Conservation (phyloP, 768 basidiomycete genomes). For the Tricholoma saponaceum region DNA sequence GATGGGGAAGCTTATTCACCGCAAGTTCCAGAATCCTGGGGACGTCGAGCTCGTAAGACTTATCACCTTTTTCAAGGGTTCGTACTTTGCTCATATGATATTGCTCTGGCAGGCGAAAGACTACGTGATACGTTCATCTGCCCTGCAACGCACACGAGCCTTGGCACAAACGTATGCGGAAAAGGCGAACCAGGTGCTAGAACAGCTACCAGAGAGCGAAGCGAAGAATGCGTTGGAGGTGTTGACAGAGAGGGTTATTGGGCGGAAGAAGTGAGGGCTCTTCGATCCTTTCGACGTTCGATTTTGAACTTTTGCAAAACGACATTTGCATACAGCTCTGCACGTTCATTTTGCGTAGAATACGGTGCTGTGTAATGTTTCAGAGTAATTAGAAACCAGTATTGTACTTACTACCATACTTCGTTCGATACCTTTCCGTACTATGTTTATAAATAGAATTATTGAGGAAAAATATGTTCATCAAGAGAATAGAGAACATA, state of each 20-base stretch:
- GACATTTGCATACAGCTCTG: constrained; percentile 23
- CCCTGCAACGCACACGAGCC: constrained; percentile 74
- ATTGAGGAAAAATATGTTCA: no score
- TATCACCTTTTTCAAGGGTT: no score
- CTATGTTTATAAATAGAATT: no score
- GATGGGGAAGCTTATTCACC: constrained; percentile 79
- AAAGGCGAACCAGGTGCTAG: constrained; percentile 72
- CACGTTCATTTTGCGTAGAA: no score
- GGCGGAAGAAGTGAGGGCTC: constrained; percentile 30
- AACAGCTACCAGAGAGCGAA: constrained; percentile 74
- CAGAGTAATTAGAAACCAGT: no score
- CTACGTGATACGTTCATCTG: constrained; percentile 72
- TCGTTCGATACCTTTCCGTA: no score
- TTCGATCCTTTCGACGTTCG: no score
- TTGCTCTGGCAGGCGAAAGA: constrained; percentile 55
- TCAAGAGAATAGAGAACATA: no score
- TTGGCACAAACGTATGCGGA: constrained; percentile 77
- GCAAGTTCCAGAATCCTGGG: constrained; percentile 76
- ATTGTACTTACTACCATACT: no score
- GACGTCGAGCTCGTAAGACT: constrained; percentile 85
- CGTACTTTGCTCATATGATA: not conserved
- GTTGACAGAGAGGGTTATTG: constrained; percentile 72
- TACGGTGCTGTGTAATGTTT: no score
- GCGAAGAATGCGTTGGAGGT: constrained; percentile 74
- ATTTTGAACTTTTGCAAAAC: not conserved